Percentiles rank a stretch among this genome's conserved stretches.
These are phyloP conservation scores for Picea abies DNA, from an alignment of 83 land plant genomes.

Conservation along the genomic window DNA sequence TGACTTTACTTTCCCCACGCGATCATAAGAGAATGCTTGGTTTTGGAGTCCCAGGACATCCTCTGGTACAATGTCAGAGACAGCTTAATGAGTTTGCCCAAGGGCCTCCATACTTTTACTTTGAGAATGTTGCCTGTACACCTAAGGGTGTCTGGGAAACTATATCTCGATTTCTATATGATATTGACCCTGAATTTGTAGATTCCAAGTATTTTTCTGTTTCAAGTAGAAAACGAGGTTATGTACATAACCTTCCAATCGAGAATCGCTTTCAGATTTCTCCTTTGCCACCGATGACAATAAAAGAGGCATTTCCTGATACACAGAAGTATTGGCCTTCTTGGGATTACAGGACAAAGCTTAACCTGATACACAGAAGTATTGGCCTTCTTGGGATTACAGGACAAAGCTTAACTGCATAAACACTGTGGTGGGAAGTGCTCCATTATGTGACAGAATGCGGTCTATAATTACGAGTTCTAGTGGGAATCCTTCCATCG, in stretches of 20 bases:
- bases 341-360: no score
- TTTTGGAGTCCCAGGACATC: background rate
- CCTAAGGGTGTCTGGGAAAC: constrained; percentile 55
- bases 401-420: constrained; percentile 32
- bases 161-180: constrained; percentile 58
- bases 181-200: constrained; percentile 63
- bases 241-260: constrained; percentile 85
- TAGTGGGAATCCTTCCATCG: constrained; percentile 24
- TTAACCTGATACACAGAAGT: constrained; percentile 60
- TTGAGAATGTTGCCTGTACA: constrained; percentile 56
- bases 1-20: background rate
- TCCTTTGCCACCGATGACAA: constrained; percentile 61
- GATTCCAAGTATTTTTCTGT: constrained; percentile 16
- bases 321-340: no score
- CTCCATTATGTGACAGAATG: constrained; percentile 47
- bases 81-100: constrained; percentile 18
- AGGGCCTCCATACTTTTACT: constrained; percentile 12
- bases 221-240: constrained; percentile 68
- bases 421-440: constrained; percentile 38
- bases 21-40: constrained; percentile 13
- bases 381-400: constrained; percentile 91
- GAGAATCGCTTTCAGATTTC: constrained; percentile 44
- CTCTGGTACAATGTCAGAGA: background rate
- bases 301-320: constrained; percentile 59
- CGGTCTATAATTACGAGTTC: constrained; percentile 35